Conservation (phyloP, 2,329 filamentous ascomycete genomes). For the Trichophyton equinum region DNA sequence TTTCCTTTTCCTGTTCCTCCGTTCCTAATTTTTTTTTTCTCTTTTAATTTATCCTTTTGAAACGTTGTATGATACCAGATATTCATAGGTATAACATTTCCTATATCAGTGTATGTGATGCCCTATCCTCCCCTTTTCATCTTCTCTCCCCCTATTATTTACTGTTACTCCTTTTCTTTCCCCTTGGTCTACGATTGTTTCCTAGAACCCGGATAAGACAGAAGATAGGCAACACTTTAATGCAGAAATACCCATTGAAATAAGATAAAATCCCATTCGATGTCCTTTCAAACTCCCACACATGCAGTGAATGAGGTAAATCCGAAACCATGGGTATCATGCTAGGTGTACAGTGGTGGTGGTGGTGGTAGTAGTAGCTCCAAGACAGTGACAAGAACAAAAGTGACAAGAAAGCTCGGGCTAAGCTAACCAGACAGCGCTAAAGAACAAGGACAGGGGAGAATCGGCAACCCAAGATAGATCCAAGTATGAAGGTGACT, state of each 20-base stretch:
- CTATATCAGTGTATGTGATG: not conserved
- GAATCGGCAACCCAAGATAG: no score
- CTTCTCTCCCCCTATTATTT: conserved; percentile 15
- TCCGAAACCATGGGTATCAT: not conserved
- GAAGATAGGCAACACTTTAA: not conserved
- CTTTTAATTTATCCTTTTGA: not conserved
- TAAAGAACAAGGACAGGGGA: no score
- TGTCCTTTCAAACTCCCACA: not conserved
- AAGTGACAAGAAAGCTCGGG: no score
- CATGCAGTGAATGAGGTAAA: not conserved
- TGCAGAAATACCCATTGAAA: not conserved
- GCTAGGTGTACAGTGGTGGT: not conserved
- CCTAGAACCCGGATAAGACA: not conserved
- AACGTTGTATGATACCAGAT: not conserved
- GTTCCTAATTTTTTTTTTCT: not conserved
- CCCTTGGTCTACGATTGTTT: not conserved
- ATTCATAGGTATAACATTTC: conserved; percentile 1
- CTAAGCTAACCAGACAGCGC: no score
- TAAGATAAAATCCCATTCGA: not conserved
- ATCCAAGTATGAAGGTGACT: no score
- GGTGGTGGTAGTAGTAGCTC: no score
- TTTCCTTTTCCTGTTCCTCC: not conserved
- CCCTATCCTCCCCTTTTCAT: conserved; percentile 20
- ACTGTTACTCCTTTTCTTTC: not conserved
- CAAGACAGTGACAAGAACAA: no score